These are phyloP conservation scores for Quercus tomentella DNA, from an alignment of 331 rosid genomes.

Conservation along the genomic window DNA sequence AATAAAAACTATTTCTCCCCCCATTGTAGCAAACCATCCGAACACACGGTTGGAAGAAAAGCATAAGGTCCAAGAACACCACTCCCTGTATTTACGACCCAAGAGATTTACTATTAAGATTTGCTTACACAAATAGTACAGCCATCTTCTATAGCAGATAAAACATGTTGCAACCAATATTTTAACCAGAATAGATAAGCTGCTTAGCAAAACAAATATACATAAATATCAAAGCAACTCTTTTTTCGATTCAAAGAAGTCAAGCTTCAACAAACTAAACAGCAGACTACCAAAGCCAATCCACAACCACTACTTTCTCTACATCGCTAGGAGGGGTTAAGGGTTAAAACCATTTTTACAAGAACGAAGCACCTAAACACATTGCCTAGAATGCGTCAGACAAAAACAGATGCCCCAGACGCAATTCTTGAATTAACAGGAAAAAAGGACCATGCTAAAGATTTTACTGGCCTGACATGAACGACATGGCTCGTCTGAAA, in stretches of 20 bases:
- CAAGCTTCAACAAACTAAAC: background rate
- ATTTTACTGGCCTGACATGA: constrained; percentile 54
- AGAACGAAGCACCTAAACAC: constrained; percentile 23
- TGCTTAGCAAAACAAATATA: background rate
- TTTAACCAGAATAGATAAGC: background rate
- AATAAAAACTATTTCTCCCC: too few relatives aligned
- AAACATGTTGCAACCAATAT: background rate
- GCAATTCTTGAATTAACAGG: background rate
- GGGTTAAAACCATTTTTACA: constrained; percentile 34
- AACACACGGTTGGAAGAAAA: too few relatives aligned
- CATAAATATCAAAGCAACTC: background rate
- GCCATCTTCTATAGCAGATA: too few relatives aligned
- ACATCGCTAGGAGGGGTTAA: constrained; percentile 26
- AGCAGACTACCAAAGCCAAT: background rate
- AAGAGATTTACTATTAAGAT: too few relatives aligned
- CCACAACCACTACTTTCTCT: constrained; percentile 14
- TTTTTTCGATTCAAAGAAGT: background rate
- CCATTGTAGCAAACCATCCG: too few relatives aligned
- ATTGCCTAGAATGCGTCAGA: constrained; percentile 14
- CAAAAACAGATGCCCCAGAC: constrained; percentile 3
- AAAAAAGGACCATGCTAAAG: background rate
- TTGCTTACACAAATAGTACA: too few relatives aligned
- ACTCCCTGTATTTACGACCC: too few relatives aligned
- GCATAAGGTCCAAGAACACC: too few relatives aligned
- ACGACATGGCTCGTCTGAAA: constrained; percentile 74